These are phyloP conservation scores for Fusarium sarcochroum DNA, from an alignment of 2,329 filamentous ascomycete genomes.

Conservation along the genomic window DNA sequence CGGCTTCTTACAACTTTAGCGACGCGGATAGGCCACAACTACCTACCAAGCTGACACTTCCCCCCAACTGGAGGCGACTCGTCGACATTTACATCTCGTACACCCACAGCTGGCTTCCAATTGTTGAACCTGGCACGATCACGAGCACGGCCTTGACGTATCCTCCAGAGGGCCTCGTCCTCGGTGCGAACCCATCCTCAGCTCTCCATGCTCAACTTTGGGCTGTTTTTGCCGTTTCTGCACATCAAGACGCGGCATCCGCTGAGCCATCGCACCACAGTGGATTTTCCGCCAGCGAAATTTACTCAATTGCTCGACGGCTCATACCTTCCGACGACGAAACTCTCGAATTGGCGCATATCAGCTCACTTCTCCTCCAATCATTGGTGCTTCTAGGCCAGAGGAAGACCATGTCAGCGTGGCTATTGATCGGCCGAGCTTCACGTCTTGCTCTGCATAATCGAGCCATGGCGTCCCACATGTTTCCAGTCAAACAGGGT, in stretches of 20 bases:
- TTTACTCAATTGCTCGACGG: slow-evolving; percentile 65
- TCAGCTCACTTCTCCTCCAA: slow-evolving; percentile 65
- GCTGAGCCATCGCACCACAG: slow-evolving; percentile 10
- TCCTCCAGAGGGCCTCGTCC: slow-evolving; percentile 51
- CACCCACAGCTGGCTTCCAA: slow-evolving; percentile 82
- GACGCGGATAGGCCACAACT: slow-evolving; percentile 4
- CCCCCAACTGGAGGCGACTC: slow-evolving; percentile 69
- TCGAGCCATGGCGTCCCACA: slow-evolving; percentile 29
- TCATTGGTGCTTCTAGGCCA: slow-evolving; percentile 74
- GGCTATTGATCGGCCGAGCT: slow-evolving; percentile 75
- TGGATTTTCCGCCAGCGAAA: slow-evolving; percentile 47
- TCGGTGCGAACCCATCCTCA: slow-evolving; percentile 51
- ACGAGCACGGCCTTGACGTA: slow-evolving; percentile 64
- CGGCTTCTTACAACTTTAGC: slow-evolving; percentile 17
- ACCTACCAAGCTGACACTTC: slow-evolving; percentile 57
- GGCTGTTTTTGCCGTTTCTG: slow-evolving; percentile 70
- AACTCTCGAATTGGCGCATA: slow-evolving; percentile 59
- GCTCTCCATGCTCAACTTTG: slow-evolving; percentile 69
- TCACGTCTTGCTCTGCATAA: slow-evolving; percentile 60
- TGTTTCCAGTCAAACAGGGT: slow-evolving; percentile 39
- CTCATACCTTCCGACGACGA: slow-evolving; percentile 66
- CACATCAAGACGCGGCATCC: slow-evolving; percentile 63
- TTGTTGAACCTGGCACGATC: slow-evolving; percentile 76
- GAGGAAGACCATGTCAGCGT: slow-evolving; percentile 70
- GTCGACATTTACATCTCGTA: slow-evolving; percentile 82